phyloP scores from a whole-genome alignment of 2,329 filamentous ascomycete species.

The Hawksworthiomyces lignivorus region DNA sequence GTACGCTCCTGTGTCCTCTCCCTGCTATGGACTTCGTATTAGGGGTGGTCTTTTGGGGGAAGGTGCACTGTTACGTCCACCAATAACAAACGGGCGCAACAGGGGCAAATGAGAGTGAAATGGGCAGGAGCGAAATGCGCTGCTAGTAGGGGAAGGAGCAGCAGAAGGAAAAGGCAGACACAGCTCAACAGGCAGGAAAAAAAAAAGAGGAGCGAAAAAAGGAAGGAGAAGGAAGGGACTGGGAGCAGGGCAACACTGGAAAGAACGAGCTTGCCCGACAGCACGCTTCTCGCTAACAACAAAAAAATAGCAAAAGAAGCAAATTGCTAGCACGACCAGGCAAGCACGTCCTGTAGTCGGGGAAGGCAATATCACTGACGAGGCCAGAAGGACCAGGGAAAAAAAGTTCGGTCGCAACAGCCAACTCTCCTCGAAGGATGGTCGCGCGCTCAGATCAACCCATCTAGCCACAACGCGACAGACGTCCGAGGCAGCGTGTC shows the following conservation, averaged over 20 bases:
- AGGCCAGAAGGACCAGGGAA: not conserved
- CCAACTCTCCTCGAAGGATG: not conserved
- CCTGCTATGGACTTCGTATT: no score
- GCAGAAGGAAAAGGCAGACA: conserved; percentile 15
- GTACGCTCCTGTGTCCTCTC: no score
- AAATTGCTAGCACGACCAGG: no score
- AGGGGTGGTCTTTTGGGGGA: not conserved
- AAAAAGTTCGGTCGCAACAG: not conserved
- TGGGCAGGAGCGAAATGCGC: not conserved
- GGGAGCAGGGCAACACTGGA: no score
- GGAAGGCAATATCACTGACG: no score
- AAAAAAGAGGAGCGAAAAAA: not conserved
- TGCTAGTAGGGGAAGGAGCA: conserved; percentile 16
- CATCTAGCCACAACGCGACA: conserved; percentile 17
- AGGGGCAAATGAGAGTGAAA: not conserved
- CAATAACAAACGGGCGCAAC: not conserved
- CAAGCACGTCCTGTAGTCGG: no score
- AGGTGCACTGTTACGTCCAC: not conserved
- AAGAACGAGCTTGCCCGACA: no score
- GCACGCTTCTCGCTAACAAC: no score
- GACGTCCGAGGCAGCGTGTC: conserved; percentile 13
- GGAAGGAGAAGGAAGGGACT: not conserved
- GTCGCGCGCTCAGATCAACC: conserved; percentile 15
- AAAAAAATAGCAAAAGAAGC: not conserved
- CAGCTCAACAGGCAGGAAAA: no score